Evolutionary conservation across 345 rosid genomes (phyloP), one percentile per base, ranked within the genome.

Genomic region (Aquilaria malaccensis): DNA sequence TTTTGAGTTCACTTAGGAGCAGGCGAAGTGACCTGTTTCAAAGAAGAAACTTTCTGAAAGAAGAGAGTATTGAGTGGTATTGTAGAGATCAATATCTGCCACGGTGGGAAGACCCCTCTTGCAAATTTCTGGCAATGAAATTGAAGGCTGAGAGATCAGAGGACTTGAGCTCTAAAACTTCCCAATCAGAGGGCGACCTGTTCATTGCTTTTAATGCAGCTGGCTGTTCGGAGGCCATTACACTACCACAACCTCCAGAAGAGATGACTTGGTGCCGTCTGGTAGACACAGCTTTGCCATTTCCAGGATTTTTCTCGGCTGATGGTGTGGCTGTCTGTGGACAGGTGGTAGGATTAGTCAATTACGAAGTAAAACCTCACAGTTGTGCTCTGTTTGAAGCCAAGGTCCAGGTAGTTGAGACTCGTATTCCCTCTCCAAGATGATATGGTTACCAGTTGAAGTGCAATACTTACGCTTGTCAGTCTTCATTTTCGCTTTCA

Each of bases 311-410:
- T 72, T 88, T 94, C 83, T 79, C 84, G 2, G 60, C 41, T 0
- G 70, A 77, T 43, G 93, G 93, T 14, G 79, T 77, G 69, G 73
- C 80, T 6, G 80, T 86, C 56, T 68, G 11, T 12, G 84, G 74
- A 73, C 76, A 82, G 72, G 69, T 67, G 73, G 58, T 7, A 15
- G 91, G 87, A 37, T 65, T 72, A 50, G 59, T 74, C 50, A 58
- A 74, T 33, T 86, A 88, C 13, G 78, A 83, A 76, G 81, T 94
- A 92, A 85, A 88, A 75, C 75, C 97, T 56, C 75, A 81, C 74
- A 88, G 96, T 76, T 88, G 99, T 68, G 70, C 75, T 12, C 71
- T 94, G 56, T 88, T 94, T 72, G 96, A 94, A 88, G 83, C 91
- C 66, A 63, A 70, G 59, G 60, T 31, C 49, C 30, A 41, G 69